Evolutionary conservation across 2,329 filamentous ascomycete genomes (phyloP), one percentile per base, ranked within the genome.

Genomic region (Cordyceps javanica): DNA sequence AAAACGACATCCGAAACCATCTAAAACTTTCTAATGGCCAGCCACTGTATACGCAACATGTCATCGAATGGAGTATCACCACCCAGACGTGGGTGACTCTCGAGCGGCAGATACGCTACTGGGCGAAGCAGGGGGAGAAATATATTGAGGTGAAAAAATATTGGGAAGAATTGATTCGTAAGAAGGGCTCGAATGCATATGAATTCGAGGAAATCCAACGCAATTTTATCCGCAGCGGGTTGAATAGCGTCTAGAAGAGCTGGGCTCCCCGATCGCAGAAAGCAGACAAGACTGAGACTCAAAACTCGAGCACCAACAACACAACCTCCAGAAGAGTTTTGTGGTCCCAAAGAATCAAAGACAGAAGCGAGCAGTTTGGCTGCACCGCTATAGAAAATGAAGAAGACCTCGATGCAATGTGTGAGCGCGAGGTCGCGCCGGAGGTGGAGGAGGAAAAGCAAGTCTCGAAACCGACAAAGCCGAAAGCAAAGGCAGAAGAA

Each of bases 361-460:
- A n/a, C n/a, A n/a, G n/a, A n/a, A n/a, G n/a, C n/a, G n/a, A 19
- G 10, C 4, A 13, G 5, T 57, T 10, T 11, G 54, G 54, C n/a
- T 50, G 10, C 19, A 10, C 8, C 16, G 21, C 3, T 5, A 41
- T 25, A 3, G 8, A n/a, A 1, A n/a, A n/a, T n/a, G 21, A 9
- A 2, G 34, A 19, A 9, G 69, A 70, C 0, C 68, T 88, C 0
- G 71, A 81, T 3, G 85, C 89, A 63, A 87, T 90, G 58, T 85
- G 90, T 61, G 87, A 90, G 64, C 76, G 86, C 0, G 87, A 90
- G 60, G 71, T 90, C 0, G 75, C 82, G 0, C 83, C 83, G 0
- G 86, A 91, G 60, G 76, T 82, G 1, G 82, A 90, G 61, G 70
- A 79, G 26, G 82, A 90, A 63, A 71, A 76, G 1, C 71, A 88